phyloP scores from a whole-genome alignment of 306 rosid species.

The Rosa multiflora region DNA sequence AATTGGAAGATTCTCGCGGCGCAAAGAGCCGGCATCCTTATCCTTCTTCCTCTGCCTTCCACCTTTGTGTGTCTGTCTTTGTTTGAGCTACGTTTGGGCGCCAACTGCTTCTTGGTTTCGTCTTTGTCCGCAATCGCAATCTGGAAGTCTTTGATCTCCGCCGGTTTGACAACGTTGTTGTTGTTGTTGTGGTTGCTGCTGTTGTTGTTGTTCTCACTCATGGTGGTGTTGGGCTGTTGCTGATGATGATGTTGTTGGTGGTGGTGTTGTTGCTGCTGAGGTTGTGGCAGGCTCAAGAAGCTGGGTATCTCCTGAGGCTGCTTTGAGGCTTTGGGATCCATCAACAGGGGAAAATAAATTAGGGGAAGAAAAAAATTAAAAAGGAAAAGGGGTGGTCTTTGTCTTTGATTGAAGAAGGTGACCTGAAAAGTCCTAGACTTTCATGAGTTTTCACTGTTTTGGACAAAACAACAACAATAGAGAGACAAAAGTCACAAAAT shows the following conservation, averaged over 20 bases:
- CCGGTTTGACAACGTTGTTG: conserved; percentile 34
- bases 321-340: conserved; percentile 97
- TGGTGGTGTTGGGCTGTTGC: conserved; percentile 13
- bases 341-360: conserved; percentile 42
- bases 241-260: conserved; percentile 16
- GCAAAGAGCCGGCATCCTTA: conserved; percentile 95
- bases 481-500: conserved; percentile 43
- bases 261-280: conserved; percentile 6
- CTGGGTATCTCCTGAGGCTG: conserved; percentile 54
- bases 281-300: conserved; percentile 57
- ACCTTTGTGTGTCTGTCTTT: conserved; percentile 96
- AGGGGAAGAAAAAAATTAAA: conserved; percentile 9
- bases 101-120: conserved; percentile 65
- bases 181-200: neutral
- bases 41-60: conserved; percentile 92
- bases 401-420: conserved; percentile 73
- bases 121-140: conserved; percentile 63
- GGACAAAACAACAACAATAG: conserved; percentile 45
- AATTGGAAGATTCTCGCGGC: conserved; percentile 93
- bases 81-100: conserved; percentile 90
- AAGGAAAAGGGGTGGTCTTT: conserved; percentile 44
- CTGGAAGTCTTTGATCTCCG: conserved; percentile 77
- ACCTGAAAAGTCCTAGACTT: conserved; percentile 75
- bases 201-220: conserved; percentile 24
- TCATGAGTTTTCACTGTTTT: conserved; percentile 87